Evolutionary conservation across 305 asterid genomes (phyloP).

Genomic region (Solanum hybrid): DNA sequence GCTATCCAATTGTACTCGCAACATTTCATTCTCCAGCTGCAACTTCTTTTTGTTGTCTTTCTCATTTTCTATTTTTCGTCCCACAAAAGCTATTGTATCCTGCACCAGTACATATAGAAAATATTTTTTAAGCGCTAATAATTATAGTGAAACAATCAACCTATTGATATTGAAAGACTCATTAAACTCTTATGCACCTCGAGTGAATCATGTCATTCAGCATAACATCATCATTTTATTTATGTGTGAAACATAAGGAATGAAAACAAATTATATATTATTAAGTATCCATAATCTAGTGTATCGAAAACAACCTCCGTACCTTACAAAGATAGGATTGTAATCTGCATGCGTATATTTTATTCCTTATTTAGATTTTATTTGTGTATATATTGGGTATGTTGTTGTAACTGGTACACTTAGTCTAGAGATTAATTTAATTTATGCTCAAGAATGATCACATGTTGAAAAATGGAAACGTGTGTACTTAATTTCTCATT

Average conservation of each 20-base stretch:
- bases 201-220: too few relatives aligned
- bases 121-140: neutral
- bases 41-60: neutral
- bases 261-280: too few relatives aligned
- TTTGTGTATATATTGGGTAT: neutral
- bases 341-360: too few relatives aligned
- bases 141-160: neutral
- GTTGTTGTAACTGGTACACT: neutral
- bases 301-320: too few relatives aligned
- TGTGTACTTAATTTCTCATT: neutral
- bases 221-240: too few relatives aligned
- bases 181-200: too few relatives aligned
- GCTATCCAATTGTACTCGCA: constrained; percentile 2
- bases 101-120: neutral
- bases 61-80: neutral
- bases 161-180: neutral
- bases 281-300: neutral
- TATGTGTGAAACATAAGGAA: too few relatives aligned
- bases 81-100: neutral
- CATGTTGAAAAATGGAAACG: neutral
- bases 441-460: neutral
- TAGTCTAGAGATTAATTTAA: neutral
- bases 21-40: neutral
- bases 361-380: neutral
- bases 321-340: too few relatives aligned